phyloP scores from a whole-genome alignment of 441 rosid species.

The Gossypium schwendimanii region DNA sequence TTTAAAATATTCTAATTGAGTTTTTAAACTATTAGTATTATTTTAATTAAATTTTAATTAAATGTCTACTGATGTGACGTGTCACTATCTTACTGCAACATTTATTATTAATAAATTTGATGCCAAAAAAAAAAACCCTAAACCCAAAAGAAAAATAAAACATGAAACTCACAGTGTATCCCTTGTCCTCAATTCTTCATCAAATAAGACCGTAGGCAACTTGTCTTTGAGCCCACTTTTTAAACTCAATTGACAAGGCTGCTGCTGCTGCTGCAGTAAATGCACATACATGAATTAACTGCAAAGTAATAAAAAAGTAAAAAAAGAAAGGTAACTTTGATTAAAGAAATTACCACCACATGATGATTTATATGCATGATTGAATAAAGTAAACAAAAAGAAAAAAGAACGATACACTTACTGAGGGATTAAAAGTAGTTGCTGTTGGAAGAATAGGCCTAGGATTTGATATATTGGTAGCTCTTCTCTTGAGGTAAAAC shows the following conservation, averaged over 20 bases:
- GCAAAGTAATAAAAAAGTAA: not conserved
- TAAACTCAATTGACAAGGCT: conserved; percentile 42
- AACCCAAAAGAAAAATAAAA: not conserved
- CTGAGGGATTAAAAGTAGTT: conserved; percentile 31
- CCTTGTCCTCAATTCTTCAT: conserved; percentile 60
- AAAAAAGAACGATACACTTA: conserved; percentile 19
- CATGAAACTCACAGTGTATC: conserved; percentile 59
- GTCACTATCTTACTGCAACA: too few species aligned
- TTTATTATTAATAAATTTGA: too few species aligned
- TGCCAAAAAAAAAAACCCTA: not conserved
- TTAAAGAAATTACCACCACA: not conserved
- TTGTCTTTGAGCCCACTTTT: conserved; percentile 53
- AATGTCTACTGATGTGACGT: too few species aligned
- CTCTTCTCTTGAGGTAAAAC: conserved; percentile 92
- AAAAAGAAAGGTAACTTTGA: not conserved
- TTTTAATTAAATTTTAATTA: too few species aligned
- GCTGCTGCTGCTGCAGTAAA: conserved; percentile 18
- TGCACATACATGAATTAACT: not conserved
- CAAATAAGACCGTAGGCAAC: conserved; percentile 63
- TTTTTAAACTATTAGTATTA: too few species aligned
- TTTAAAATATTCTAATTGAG: too few species aligned
- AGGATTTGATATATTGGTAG: conserved; percentile 46
- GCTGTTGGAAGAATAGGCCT: conserved; percentile 41
- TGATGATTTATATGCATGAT: not conserved
- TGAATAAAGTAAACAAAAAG: not conserved